A percentile compares a stretch with the other conserved stretches of the same genome.
Evolutionary conservation across 2,329 filamentous ascomycete species (phyloP).

Genomic region (Ceratocystis diversiconidia): DNA sequence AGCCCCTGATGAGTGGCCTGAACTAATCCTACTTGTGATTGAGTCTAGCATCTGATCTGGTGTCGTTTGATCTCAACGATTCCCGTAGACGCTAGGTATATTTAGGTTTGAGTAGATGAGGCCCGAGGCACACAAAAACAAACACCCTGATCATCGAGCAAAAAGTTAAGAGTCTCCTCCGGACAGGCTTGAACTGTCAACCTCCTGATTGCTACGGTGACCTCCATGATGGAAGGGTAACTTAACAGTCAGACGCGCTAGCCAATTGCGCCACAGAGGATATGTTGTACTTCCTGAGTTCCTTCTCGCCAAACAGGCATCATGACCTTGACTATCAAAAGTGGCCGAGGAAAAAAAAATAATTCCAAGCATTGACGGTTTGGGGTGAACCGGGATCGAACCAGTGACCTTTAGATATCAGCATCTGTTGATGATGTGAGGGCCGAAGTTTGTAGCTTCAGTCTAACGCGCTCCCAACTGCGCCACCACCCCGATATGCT

Average conservation of each 20-base stretch:
- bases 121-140: not conserved
- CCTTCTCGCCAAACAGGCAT: not conserved
- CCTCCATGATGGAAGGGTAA: not conserved
- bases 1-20: not conserved
- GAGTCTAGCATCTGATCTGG: not conserved
- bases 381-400: conserved; percentile 13
- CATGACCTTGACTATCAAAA: not conserved
- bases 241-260: conserved; percentile 48
- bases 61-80: not conserved
- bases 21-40: not conserved
- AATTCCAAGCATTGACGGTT: no score
- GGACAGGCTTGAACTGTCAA: conserved; percentile 7
- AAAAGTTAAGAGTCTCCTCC: not conserved
- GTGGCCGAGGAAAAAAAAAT: not conserved
- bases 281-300: not conserved
- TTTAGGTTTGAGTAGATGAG: no score
- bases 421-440: not conserved
- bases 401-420: conserved; percentile 12
- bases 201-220: not conserved
- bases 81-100: no score
- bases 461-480: conserved; percentile 14
- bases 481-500: not conserved
- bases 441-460: conserved; percentile 11
- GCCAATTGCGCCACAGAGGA: conserved; percentile 36
- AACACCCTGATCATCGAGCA: not conserved